These are phyloP conservation scores for Alternaria sp. DNA, from an alignment of 2,329 filamentous ascomycete species.

Conservation along the genomic window DNA sequence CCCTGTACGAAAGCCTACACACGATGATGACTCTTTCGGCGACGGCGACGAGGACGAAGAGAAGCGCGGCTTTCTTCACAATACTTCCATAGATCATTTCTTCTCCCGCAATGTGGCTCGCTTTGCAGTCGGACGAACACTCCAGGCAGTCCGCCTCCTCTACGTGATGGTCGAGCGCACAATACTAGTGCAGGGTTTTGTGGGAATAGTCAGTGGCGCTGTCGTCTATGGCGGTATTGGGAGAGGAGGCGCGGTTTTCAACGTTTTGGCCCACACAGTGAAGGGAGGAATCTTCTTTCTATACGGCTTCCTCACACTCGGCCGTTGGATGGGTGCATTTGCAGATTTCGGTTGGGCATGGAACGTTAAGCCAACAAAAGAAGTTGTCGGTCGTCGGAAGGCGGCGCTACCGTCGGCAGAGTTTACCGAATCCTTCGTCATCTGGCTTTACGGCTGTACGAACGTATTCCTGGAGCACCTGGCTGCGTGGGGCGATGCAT, in stretches of 20 bases:
- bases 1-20: conserved; percentile 48
- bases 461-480: conserved; percentile 96
- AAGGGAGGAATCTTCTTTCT: conserved; percentile 96
- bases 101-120: conserved; percentile 64
- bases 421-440: conserved; percentile 88
- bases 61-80: conserved; percentile 57
- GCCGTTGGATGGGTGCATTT: conserved; percentile 90
- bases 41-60: conserved; percentile 57
- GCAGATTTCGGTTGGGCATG: conserved; percentile 93
- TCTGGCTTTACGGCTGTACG: conserved; percentile 86
- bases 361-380: conserved; percentile 77
- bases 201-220: conserved; percentile 75
- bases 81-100: conserved; percentile 59
- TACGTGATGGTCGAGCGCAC: conserved; percentile 78
- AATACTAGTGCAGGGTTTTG: conserved; percentile 80
- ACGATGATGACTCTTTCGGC: conserved; percentile 57
- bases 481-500: conserved; percentile 73
- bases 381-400: conserved; percentile 69
- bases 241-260: conserved; percentile 75
- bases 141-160: conserved; percentile 65
- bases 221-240: conserved; percentile 85
- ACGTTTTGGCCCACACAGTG: conserved; percentile 89
- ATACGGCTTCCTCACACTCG: conserved; percentile 86
- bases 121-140: conserved; percentile 63
- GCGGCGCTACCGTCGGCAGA: conserved; percentile 76